Conservation (phyloP, 2,329 filamentous ascomycete species). For the Trichophyton equinum region DNA sequence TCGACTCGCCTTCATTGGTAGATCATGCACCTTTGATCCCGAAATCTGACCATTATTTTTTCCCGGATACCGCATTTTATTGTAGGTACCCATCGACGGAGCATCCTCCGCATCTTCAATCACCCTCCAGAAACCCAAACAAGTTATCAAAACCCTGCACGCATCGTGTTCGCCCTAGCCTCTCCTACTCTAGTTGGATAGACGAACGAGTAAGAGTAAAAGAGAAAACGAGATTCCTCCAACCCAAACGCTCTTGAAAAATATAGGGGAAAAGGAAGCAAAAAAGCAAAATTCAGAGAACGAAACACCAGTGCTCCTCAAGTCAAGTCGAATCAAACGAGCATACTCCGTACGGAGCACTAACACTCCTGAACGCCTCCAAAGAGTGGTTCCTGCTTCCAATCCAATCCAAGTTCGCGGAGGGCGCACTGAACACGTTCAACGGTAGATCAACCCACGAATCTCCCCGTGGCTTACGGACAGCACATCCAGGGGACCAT, state of each 20-base stretch:
- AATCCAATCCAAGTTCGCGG: neutral
- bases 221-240: neutral
- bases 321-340: neutral
- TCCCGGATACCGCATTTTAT: neutral
- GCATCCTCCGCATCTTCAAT: neutral
- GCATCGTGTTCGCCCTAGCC: neutral
- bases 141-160: neutral
- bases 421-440: neutral
- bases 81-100: neutral
- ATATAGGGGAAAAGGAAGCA: neutral
- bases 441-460: neutral
- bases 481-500: neutral
- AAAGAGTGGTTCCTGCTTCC: neutral
- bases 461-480: neutral
- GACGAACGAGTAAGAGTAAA: neutral
- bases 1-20: neutral
- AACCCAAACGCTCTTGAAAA: neutral
- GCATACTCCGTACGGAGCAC: neutral
- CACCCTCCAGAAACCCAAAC: neutral
- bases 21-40: constrained; percentile 3
- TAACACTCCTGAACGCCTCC: neutral
- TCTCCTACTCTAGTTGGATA: neutral
- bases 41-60: constrained; percentile 1
- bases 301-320: neutral
- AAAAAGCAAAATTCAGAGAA: neutral